A percentile compares a stretch with the other conserved stretches of the same genome.
Evolutionary conservation across 2,329 filamentous ascomycete species (phyloP).

Genomic region (Cercospora zeae-maydis): DNA sequence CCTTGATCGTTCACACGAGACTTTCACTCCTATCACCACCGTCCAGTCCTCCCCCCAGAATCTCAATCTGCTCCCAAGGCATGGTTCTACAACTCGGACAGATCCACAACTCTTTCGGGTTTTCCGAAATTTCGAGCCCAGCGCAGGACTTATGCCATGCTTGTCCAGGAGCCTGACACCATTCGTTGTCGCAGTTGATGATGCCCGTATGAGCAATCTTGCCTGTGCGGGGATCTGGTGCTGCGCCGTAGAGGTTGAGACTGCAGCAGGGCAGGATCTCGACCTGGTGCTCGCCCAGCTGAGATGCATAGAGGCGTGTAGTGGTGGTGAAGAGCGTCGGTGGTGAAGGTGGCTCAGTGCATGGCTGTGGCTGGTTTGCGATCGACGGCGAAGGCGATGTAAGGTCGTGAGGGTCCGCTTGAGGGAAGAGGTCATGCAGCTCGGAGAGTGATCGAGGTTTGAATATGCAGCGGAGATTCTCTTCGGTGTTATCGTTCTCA

Average conservation of each 20-base stretch:
- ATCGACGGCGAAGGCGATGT: neutral
- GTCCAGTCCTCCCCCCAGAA: neutral
- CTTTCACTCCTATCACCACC: neutral
- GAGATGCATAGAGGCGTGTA: neutral
- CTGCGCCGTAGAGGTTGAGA: neutral
- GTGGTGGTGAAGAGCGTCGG: neutral
- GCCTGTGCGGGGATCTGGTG: neutral
- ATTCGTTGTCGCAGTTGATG: slow-evolving; percentile 3
- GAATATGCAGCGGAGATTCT: neutral
- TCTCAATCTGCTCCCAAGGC: neutral
- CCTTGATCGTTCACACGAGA: neutral
- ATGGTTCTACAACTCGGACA: neutral
- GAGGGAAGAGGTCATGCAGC: neutral
- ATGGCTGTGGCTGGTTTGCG: neutral
- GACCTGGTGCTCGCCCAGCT: neutral
- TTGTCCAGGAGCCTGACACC: neutral
- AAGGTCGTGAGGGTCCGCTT: neutral
- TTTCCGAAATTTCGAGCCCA: neutral
- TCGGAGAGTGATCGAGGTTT: neutral
- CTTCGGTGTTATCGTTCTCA: neutral
- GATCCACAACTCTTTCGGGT: neutral
- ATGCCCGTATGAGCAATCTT: neutral
- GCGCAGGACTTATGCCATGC: slow-evolving; percentile 6
- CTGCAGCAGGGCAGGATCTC: neutral
- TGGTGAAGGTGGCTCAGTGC: neutral